phyloP scores from a whole-genome alignment of 345 rosid genomes.

The Anastatica hierochuntica region DNA sequence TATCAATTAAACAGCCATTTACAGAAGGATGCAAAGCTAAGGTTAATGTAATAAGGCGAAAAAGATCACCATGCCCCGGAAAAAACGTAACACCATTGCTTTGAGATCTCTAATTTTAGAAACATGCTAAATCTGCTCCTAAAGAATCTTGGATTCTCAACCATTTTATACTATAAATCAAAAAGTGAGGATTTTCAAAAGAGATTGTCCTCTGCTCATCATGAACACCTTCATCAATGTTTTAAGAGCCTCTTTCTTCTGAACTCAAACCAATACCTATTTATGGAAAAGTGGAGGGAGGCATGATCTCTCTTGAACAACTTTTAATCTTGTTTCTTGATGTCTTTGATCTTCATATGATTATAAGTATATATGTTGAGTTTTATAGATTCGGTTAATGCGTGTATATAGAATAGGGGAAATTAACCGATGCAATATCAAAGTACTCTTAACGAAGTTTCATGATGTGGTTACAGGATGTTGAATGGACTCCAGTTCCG shows the following conservation, averaged over 20 bases:
- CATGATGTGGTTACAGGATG: conserved; percentile 23
- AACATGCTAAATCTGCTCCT: conserved; percentile 12
- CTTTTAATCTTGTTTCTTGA: too few relatives aligned
- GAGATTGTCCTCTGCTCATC: conserved; percentile 11
- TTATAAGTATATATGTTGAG: too few relatives aligned
- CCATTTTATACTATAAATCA: conserved; percentile 11
- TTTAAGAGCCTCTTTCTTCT: conserved; percentile 13
- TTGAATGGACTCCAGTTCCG: conserved; percentile 47
- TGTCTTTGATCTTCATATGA: background rate
- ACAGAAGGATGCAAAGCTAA: too few relatives aligned
- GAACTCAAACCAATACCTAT: conserved; percentile 1
- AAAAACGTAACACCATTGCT: conserved; percentile 6
- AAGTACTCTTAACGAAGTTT: background rate
- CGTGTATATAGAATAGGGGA: conserved; percentile 17
- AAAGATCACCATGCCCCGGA: background rate
- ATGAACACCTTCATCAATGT: conserved; percentile 12
- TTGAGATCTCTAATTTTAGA: conserved; percentile 18
- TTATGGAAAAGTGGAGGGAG: conserved; percentile 25
- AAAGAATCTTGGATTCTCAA: background rate
- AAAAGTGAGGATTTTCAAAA: background rate
- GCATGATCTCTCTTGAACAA: conserved; percentile 14
- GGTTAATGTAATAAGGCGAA: too few relatives aligned
- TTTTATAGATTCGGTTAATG: conserved; percentile 25
- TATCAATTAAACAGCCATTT: too few relatives aligned
- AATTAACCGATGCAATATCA: conserved; percentile 16